Base-by-base conservation (phyloP, 1,284 basidiomycete species). In the Golubevia pallescens region DNA sequence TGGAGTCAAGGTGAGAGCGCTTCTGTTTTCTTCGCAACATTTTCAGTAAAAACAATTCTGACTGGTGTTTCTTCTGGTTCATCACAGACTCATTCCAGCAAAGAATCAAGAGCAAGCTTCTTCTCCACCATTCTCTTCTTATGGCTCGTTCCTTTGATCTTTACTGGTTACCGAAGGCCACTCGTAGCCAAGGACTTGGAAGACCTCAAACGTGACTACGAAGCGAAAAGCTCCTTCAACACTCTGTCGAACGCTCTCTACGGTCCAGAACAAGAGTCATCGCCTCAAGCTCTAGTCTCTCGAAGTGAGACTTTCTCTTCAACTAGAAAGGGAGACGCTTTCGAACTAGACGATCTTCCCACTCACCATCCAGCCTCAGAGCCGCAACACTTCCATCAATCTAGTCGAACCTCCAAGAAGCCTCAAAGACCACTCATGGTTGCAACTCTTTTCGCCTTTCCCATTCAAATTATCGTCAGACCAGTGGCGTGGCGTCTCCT, bases 131-230 rank as follows among this genome's bases (percentile, higher is more conserved):
- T 77, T 28, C 38, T 70, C 52, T 77, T 77, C 61, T n/a, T 65
- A n/a, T 77, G 75, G 75, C 68, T 74, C 10, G 32, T 70, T 21
- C 70, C 74, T 5, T 42, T 74, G n/a, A 58, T 77, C 16, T 76
- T 64, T 62, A 63, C 16, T 3, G 75, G 75, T 24, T 69, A 48
- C 64, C 68, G 66, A 24, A 57, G 42, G 19, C 74, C 74, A 1
- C 64, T 77, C 20, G 56, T 67, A 24, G 61, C 76, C 60, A 55
- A 65, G 1, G 69, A 76, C 23, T 65, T 77, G 24, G 74, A 77
- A 42, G 20, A 56, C 3, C 68, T 77, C 51, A 69, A 68, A 34
- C 58, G 68, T 10, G 63, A 74, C 13, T 77, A 59, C 55, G 57
- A 66, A 10, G 73, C 21, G 57, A 60, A 23, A 51, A 53, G n/a